A percentile compares a stretch with the other conserved stretches of the same genome.
These are phyloP conservation scores for Xerocomellus intermedius DNA, from an alignment of 768 basidiomycete species.

Conservation along the genomic window DNA sequence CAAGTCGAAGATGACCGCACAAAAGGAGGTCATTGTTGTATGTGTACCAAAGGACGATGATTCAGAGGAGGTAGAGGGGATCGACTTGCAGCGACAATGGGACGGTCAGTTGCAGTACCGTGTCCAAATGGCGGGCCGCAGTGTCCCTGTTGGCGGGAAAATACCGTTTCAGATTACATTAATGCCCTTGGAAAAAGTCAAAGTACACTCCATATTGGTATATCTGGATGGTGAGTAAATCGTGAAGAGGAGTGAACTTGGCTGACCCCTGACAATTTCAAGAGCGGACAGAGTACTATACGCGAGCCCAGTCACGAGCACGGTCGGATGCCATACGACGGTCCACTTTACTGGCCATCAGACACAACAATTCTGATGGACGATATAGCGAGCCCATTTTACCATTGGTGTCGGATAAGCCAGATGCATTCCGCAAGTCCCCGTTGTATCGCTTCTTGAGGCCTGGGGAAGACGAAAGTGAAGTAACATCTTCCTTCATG, in stretches of 20 bases:
- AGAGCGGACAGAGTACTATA: constrained; percentile 85
- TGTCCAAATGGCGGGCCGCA: constrained; percentile 69
- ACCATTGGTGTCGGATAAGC: constrained; percentile 72
- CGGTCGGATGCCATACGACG: constrained; percentile 66
- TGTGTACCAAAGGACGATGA: constrained; percentile 53
- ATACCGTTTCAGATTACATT: constrained; percentile 80
- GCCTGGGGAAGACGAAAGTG: constrained; percentile 51
- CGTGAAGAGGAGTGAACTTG: not conserved
- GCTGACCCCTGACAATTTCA: not conserved
- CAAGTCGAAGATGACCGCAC: constrained; percentile 64
- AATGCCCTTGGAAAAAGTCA: constrained; percentile 81
- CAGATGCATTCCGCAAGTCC: constrained; percentile 60
- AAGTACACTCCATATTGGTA: constrained; percentile 70
- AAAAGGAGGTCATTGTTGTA: constrained; percentile 73
- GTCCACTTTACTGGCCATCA: constrained; percentile 62
- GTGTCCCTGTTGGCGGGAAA: constrained; percentile 79
- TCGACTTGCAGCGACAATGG: constrained; percentile 88
- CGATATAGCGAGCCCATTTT: constrained; percentile 62
- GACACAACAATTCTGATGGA: constrained; percentile 39
- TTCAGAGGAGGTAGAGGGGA: constrained; percentile 67
- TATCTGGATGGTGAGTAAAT: constrained; percentile 71
- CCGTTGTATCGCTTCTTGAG: constrained; percentile 57
- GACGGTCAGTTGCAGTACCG: constrained; percentile 84
- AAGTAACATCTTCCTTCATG: constrained; percentile 59
- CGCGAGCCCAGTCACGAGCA: constrained; percentile 60